Conservation (phyloP, 768 basidiomycete genomes). For the Mrakia blollopis region DNA sequence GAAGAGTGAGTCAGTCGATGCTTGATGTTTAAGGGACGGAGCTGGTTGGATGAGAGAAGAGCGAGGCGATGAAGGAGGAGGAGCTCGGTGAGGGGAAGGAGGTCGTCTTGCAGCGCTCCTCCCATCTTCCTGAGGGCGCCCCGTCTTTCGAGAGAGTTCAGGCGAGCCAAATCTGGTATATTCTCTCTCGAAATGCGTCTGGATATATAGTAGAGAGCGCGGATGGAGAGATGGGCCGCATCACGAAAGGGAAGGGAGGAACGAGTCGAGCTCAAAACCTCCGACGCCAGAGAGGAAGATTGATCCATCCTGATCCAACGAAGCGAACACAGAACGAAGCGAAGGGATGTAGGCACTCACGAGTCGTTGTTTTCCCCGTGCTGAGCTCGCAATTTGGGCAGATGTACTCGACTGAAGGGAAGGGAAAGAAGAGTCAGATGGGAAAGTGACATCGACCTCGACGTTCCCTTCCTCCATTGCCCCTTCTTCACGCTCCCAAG, state of each 20-base stretch:
- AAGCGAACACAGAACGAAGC: background rate
- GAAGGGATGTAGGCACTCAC: constrained; percentile 7
- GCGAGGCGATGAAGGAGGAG: background rate
- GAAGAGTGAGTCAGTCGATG: background rate
- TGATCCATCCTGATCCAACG: background rate
- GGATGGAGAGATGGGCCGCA: too few species aligned
- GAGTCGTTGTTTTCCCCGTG: constrained; percentile 28
- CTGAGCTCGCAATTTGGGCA: constrained; percentile 19
- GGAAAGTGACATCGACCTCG: background rate
- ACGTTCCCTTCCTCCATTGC: background rate
- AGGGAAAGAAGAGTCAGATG: background rate
- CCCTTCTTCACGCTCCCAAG: background rate
- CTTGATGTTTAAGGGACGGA: background rate
- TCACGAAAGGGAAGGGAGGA: background rate
- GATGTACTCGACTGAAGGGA: constrained; percentile 24
- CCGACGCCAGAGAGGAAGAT: background rate
- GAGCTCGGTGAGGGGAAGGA: background rate
- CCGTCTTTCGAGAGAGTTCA: too few species aligned
- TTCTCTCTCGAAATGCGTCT: too few species aligned
- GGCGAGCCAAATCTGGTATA: too few species aligned
- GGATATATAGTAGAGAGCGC: too few species aligned
- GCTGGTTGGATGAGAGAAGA: background rate
- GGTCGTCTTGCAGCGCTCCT: too few species aligned
- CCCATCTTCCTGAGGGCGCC: too few species aligned
- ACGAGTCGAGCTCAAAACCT: background rate